Percentiles rank a stretch among this genome's conserved stretches.
These are phyloP conservation scores for Citrus reticulata DNA, from an alignment of 345 rosid genomes.

Conservation along the genomic window DNA sequence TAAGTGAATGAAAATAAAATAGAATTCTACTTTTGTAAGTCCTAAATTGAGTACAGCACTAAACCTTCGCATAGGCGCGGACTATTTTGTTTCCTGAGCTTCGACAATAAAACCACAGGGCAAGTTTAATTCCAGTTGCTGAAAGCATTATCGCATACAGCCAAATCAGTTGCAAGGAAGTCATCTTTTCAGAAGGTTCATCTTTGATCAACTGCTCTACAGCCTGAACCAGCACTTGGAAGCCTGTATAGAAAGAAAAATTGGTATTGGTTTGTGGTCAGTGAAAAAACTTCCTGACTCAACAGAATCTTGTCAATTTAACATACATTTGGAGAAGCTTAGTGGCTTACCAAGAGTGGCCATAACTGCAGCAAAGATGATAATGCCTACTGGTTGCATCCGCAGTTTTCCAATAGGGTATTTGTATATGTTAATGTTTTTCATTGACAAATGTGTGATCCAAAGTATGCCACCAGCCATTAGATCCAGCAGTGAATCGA, in stretches of 20 bases:
- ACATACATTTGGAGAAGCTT: background rate
- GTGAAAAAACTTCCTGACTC: background rate
- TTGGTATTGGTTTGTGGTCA: background rate
- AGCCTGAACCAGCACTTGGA: slow-evolving; percentile 10
- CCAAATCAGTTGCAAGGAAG: slow-evolving; percentile 1
- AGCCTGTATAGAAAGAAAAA: background rate
- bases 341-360: slow-evolving; percentile 73
- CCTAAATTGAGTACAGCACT: background rate
- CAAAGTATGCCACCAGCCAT: slow-evolving; percentile 94
- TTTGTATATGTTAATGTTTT: slow-evolving; percentile 67
- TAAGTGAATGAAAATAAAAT: background rate
- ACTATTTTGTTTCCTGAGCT: slow-evolving; percentile 23
- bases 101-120: slow-evolving; percentile 26
- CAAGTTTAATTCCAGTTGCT: slow-evolving; percentile 18
- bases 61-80: slow-evolving; percentile 22
- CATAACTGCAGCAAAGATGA: slow-evolving; percentile 90
- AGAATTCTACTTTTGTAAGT: background rate
- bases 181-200: slow-evolving; percentile 3
- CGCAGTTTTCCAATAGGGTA: slow-evolving; percentile 91
- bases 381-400: slow-evolving; percentile 89
- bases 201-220: background rate
- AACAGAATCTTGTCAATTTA: background rate
- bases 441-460: slow-evolving; percentile 87
- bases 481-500: slow-evolving; percentile 87
- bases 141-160: slow-evolving; percentile 21